These are phyloP conservation scores for Ceratonia siliqua DNA, from an alignment of 306 rosid species.

Conservation along the genomic window DNA sequence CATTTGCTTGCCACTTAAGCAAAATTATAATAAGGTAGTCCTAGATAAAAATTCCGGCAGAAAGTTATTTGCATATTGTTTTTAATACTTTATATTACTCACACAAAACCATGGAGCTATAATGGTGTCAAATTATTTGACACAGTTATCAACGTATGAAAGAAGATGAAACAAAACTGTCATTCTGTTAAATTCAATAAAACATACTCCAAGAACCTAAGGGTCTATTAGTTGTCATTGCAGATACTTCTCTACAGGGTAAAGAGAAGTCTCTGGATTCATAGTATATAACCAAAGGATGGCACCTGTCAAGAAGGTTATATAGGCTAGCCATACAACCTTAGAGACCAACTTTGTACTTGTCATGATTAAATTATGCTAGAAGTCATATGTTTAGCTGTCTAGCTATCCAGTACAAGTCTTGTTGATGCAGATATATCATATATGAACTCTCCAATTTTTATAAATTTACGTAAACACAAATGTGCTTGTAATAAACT, in stretches of 20 bases:
- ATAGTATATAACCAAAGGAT: conserved; percentile 3
- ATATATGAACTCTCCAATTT: too few relatives aligned
- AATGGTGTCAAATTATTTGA: not conserved
- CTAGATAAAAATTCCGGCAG: not conserved
- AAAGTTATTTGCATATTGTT: not conserved
- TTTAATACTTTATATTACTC: too few relatives aligned
- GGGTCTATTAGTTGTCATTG: not conserved
- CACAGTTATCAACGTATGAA: not conserved
- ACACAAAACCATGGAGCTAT: not conserved
- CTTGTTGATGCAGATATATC: not conserved
- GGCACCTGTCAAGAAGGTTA: not conserved
- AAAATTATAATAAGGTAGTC: not conserved
- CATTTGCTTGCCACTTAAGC: not conserved
- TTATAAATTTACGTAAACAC: not conserved
- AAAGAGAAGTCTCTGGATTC: conserved; percentile 2
- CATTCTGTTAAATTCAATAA: not conserved
- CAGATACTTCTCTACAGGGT: not conserved
- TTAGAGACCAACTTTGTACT: not conserved
- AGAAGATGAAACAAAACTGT: conserved; percentile 4
- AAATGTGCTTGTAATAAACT: conserved; percentile 8
- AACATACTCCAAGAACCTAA: not conserved
- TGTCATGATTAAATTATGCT: not conserved
- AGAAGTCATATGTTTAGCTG: not conserved
- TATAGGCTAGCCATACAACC: not conserved
- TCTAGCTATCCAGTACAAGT: not conserved